Base-by-base conservation (phyloP, 176 grass and related monocot genomes). In the Bothriochloa decipiens region DNA sequence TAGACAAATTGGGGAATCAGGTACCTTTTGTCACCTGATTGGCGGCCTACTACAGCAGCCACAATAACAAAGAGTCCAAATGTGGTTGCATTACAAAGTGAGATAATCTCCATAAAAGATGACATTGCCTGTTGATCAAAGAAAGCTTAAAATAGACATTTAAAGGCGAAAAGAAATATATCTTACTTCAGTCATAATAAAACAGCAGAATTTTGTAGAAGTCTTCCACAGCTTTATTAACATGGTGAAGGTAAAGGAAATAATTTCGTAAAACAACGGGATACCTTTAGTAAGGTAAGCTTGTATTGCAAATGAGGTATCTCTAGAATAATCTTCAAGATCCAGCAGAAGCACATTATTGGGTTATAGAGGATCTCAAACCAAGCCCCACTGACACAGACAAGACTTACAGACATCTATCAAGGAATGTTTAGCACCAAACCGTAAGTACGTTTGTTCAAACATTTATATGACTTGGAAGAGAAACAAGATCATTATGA, bases 231-330 rank as follows among this genome's bases (percentile, higher is more conserved):
- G 29, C 43, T 71, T 71, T 33, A 6, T 86, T 8, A 11, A 58
- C n/a, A 11, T 11, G 1, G 16, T 8, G 20, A 66, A 58, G 20
- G 3, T 18, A 15, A 57, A 36, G 11, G 37, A 74, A 55, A 20
- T 8, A 5, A 11, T 3, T 46, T 37, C n/a, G 33, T 43, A 78
- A 11, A 82, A 70, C 53, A 86, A 86, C 20, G 67, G 49, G 68
- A 69, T 90, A 98, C 95, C 92, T 95, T 86, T 77, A 79, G 49
- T 58, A 80, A 74, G 14, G 80, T 57, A 46, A 98, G 88, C 72
- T 69, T 98, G 80, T 86, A 90, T 53, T 90, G 85, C 68, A 95
- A 88, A 86, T 93, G 92, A 87, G 95, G 92, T 55, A 93, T 91
- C 72, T 90, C 85, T 36, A 98, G 43, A 82, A 98, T 69, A 87